A percentile compares a stretch with the other conserved stretches of the same genome.
Evolutionary conservation across 2,329 filamentous ascomycete genomes (phyloP).

Genomic region (Tolypocladium album): DNA sequence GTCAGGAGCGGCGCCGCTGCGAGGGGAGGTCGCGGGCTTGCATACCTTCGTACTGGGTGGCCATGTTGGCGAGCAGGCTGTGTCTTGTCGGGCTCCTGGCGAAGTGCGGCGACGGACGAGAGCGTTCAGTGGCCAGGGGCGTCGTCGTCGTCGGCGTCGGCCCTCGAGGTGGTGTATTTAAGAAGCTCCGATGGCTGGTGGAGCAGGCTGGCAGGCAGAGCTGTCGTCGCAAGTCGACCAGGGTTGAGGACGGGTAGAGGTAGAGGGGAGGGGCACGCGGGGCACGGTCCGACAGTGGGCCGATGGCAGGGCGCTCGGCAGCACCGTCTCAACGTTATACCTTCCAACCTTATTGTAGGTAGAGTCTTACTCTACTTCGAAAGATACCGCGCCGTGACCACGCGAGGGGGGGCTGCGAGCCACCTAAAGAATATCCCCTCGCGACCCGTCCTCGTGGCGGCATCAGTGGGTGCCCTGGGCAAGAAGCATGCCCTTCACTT

Average conservation of each 20-base stretch:
- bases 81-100: background rate
- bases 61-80: conserved; percentile 23
- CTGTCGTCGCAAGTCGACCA: conserved; percentile 4
- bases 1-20: background rate
- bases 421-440: too few relatives aligned
- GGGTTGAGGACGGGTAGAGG: too few relatives aligned
- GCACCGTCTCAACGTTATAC: background rate
- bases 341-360: too few relatives aligned
- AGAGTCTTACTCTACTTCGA: background rate
- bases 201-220: conserved; percentile 1
- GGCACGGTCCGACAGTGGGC: background rate
- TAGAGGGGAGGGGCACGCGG: background rate
- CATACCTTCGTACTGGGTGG: conserved; percentile 46
- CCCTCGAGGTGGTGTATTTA: background rate
- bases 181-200: background rate
- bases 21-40: background rate
- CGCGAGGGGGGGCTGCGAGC: too few relatives aligned
- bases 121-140: background rate
- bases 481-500: too few relatives aligned
- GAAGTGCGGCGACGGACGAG: background rate
- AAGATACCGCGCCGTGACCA: background rate
- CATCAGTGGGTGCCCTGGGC: too few relatives aligned
- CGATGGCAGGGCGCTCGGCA: too few relatives aligned
- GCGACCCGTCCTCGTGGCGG: too few relatives aligned
- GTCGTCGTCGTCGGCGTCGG: background rate